phyloP scores from a whole-genome alignment of 495 filamentous ascomycete genomes.

The Alectoria sarmentosa region DNA sequence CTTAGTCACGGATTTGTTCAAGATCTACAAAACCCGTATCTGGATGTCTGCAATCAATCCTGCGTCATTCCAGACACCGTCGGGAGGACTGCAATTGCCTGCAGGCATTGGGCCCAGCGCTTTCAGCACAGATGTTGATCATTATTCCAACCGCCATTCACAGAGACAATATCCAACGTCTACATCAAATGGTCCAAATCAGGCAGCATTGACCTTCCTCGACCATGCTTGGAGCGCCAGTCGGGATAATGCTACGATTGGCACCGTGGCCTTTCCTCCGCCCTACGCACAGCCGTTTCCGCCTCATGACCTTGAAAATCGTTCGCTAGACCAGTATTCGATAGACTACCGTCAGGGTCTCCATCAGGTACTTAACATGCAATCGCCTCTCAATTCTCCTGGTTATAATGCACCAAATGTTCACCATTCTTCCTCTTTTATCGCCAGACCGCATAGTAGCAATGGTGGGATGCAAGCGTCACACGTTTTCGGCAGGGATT shows the following conservation, averaged over 20 bases:
- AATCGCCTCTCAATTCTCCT: slow-evolving; percentile 18
- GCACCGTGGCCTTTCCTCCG: slow-evolving; percentile 19
- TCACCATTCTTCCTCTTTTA: slow-evolving; percentile 22
- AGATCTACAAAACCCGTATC: slow-evolving; percentile 97
- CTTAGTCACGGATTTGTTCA: slow-evolving; percentile 93
- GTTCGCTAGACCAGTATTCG: slow-evolving; percentile 25
- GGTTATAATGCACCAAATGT: slow-evolving; percentile 19
- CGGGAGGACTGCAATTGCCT: slow-evolving; percentile 59
- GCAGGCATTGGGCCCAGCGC: slow-evolving; percentile 57
- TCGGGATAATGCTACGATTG: slow-evolving; percentile 12
- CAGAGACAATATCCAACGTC: slow-evolving; percentile 28
- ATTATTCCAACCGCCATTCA: slow-evolving; percentile 42
- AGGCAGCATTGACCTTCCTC: slow-evolving; percentile 6
- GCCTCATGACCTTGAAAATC: slow-evolving; percentile 16
- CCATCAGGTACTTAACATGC: slow-evolving; percentile 20
- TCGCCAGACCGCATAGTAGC: slow-evolving; percentile 19
- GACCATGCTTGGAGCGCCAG: slow-evolving; percentile 19
- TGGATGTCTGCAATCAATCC: slow-evolving; percentile 99
- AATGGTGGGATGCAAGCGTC: slow-evolving; percentile 32
- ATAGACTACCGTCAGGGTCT: slow-evolving; percentile 22
- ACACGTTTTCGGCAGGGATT: slow-evolving; percentile 38
- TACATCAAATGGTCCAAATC: slow-evolving; percentile 11
- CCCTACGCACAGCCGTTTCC: slow-evolving; percentile 22
- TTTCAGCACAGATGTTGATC: slow-evolving; percentile 39
- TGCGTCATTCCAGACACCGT: slow-evolving; percentile 87